Evolutionary conservation across 768 basidiomycete genomes (phyloP).

Genomic region (Tylopilus rubrobrunneus): DNA sequence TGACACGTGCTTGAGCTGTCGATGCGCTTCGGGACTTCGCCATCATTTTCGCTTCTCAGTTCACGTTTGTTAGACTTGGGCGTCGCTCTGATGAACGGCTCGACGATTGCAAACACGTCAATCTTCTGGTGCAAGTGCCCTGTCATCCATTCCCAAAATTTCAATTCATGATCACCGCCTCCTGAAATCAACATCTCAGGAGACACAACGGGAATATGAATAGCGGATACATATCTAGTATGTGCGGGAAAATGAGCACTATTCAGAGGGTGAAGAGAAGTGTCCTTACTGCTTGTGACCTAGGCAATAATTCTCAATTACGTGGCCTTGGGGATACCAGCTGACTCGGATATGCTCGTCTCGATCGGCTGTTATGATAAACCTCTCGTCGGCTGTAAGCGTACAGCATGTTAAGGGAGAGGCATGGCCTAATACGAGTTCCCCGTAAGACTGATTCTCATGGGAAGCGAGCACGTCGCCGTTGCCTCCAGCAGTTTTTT

Average conservation of each 20-base stretch:
- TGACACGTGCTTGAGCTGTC: slow-evolving; percentile 16
- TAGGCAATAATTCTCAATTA: slow-evolving; percentile 83
- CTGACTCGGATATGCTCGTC: slow-evolving; percentile 95
- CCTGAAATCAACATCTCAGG: slow-evolving; percentile 67
- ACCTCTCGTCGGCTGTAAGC: slow-evolving; percentile 62
- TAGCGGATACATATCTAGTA: slow-evolving; percentile 75
- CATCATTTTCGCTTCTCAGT: slow-evolving; percentile 9
- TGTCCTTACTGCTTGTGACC: slow-evolving; percentile 72
- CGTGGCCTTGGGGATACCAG: slow-evolving; percentile 82
- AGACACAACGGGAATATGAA: slow-evolving; percentile 58
- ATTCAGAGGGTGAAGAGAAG: not conserved
- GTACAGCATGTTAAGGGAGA: slow-evolving; percentile 77
- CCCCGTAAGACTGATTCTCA: slow-evolving; percentile 65
- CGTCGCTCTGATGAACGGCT: slow-evolving; percentile 43
- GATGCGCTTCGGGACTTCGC: not conserved
- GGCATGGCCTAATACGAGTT: slow-evolving; percentile 80
- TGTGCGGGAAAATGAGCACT: not conserved
- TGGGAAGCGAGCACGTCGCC: slow-evolving; percentile 47
- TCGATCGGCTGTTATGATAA: slow-evolving; percentile 85
- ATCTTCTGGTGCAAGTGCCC: slow-evolving; percentile 56
- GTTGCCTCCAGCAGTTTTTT: slow-evolving; percentile 31
- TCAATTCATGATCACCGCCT: slow-evolving; percentile 77
- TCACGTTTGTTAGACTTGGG: slow-evolving; percentile 28
- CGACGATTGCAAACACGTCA: slow-evolving; percentile 42
- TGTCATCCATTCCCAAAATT: slow-evolving; percentile 76